phyloP scores from a whole-genome alignment of 257 asterid species.

The Plantago elongata region DNA sequence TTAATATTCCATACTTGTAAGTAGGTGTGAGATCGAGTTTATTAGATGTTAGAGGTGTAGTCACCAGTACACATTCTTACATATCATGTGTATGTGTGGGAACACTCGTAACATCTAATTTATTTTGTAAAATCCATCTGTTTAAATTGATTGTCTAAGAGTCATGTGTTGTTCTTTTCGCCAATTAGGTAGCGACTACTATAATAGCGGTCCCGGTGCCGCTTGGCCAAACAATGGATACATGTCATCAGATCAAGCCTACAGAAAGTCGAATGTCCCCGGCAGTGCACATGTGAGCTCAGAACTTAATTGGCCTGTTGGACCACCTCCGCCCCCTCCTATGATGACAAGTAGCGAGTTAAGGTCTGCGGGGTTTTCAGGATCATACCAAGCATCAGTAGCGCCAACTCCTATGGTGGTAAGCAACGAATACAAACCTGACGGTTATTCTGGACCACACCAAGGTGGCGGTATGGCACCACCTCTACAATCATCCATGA shows the following conservation, averaged over 20 bases:
- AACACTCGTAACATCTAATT: no score
- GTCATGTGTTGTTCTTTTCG: neutral
- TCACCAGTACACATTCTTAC: no score
- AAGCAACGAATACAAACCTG: slow-evolving; percentile 60
- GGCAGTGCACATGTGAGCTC: slow-evolving; percentile 53
- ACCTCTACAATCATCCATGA: slow-evolving; percentile 31
- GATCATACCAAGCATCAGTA: slow-evolving; percentile 27
- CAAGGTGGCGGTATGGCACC: slow-evolving; percentile 28
- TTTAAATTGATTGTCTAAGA: no score
- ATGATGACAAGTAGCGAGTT: slow-evolving; percentile 44
- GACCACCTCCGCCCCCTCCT: slow-evolving; percentile 81
- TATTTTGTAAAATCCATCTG: no score
- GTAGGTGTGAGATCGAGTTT: no score
- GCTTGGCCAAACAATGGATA: slow-evolving; percentile 33
- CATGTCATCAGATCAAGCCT: slow-evolving; percentile 34
- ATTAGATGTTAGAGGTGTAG: no score
- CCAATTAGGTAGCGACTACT: slow-evolving; percentile 37
- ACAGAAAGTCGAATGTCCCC: slow-evolving; percentile 34
- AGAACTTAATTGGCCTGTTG: slow-evolving; percentile 55
- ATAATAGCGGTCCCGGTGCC: slow-evolving; percentile 23
- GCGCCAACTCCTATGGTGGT: slow-evolving; percentile 32
- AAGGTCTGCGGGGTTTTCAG: slow-evolving; percentile 22
- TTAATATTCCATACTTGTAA: no score
- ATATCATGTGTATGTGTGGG: no score
- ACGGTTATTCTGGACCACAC: slow-evolving; percentile 53